Conservation (phyloP, 2,329 filamentous ascomycete species). For the Coniochaeta sp. region DNA sequence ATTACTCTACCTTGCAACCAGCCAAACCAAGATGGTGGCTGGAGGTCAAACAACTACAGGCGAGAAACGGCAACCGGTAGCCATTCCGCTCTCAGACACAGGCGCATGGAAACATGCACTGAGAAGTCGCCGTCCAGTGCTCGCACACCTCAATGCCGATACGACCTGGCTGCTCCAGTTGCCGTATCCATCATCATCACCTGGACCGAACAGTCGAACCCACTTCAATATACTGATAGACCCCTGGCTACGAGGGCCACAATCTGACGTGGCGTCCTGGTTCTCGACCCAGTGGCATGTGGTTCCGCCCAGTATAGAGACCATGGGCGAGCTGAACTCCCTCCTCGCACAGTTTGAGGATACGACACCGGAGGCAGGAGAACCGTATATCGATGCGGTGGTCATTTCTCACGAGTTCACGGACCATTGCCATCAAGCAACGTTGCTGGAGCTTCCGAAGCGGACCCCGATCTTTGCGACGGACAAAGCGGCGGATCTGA, state of each 20-base stretch:
- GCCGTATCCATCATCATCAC: conserved; percentile 39
- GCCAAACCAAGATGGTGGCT: neutral
- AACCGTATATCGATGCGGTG: conserved; percentile 47
- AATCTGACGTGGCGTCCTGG: conserved; percentile 56
- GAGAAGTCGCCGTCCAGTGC: conserved; percentile 27
- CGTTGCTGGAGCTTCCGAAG: conserved; percentile 45
- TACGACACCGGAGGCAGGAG: conserved; percentile 6
- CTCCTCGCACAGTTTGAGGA: conserved; percentile 41
- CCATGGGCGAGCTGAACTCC: conserved; percentile 46
- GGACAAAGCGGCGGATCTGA: conserved; percentile 47
- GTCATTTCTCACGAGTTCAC: conserved; percentile 60
- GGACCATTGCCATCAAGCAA: conserved; percentile 59
- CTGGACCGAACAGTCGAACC: conserved; percentile 31
- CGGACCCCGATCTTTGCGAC: conserved; percentile 53
- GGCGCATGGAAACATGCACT: conserved; percentile 11
- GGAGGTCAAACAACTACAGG: neutral
- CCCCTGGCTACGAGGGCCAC: conserved; percentile 56
- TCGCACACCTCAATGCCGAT: conserved; percentile 61
- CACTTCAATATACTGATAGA: conserved; percentile 61
- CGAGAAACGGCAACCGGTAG: neutral
- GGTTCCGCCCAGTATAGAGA: conserved; percentile 43
- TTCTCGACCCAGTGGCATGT: conserved; percentile 61
- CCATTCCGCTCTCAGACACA: conserved; percentile 4
- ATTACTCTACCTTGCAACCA: neutral
- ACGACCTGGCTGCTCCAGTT: conserved; percentile 62